Base-by-base conservation (phyloP, 164 flowering plant genomes). In the Piper longum region DNA sequence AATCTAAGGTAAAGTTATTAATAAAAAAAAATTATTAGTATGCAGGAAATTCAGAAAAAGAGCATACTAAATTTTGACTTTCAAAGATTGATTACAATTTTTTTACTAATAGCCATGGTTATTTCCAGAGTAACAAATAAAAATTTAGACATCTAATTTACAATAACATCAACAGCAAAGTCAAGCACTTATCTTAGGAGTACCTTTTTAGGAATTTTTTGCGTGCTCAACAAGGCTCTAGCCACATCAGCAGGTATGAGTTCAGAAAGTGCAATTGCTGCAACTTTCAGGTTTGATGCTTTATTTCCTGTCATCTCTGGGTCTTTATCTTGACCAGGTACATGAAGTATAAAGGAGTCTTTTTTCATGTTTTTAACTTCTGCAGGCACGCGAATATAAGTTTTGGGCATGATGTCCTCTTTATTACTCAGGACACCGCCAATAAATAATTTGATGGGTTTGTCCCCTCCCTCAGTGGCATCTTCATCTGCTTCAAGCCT, bases 221-320 rank as follows among this genome's bases (percentile, higher is more conserved):
- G 85, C 4, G 75, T 70, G 63, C 77, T 70, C 87, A 78, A 82
- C 62, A 93, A 88, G 60, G 87, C 90, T 76, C 88, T 85, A 54
- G 92, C 97, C 73, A 93, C 82, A 62, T 93, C 99, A 73, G 80
- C 71, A 68, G 99, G 96, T 95, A 93, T 88, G 60, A 93, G 88
- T 66, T 90, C 95, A 54, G 96, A 82, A 67, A 82, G 72, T 42
- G 85, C 88, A 62, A 85, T 59, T 26, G 87, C 85, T 40, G 88
- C 95, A 56, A 82, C 78, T 71, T 84, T 81, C 64, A 70, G 75
- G 62, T 75, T 80, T 4, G 92, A 65, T 41, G 69, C 74, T 73
- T 75, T 70, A 62, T 59, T 76, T 62, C 76, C 82, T 64, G 73
- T 77, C 41, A 43, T 60, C 59, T 74, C 84, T 52, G 75, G 61